phyloP scores from a whole-genome alignment of 73 alveolate species.

The Vitrella brassicaformis region DNA sequence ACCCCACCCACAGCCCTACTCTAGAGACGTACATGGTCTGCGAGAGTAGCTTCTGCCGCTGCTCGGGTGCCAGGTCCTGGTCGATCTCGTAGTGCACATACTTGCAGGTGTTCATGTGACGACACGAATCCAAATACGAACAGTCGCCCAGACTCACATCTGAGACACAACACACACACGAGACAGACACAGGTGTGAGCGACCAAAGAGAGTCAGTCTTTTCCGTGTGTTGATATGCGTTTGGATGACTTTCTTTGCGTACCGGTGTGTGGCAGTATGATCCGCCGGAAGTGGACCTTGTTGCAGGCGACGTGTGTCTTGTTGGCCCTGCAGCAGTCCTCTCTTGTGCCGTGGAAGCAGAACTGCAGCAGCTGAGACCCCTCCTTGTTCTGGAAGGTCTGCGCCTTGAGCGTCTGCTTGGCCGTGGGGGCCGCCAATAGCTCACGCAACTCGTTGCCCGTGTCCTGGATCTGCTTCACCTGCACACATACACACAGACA shows the following conservation, averaged over 20 bases:
- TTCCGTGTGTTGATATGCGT: not conserved
- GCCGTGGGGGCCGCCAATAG: conserved; percentile 35
- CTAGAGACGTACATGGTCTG: no score
- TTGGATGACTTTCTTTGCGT: not conserved
- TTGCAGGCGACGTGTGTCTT: conserved; percentile 42
- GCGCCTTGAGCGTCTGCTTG: conserved; percentile 17
- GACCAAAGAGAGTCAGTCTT: not conserved
- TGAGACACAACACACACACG: not conserved
- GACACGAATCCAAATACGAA: conserved; percentile 64
- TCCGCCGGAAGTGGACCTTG: conserved; percentile 54
- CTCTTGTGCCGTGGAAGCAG: conserved; percentile 25
- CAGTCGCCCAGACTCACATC: conserved; percentile 83
- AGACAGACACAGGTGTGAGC: not conserved
- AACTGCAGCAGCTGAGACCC: not conserved
- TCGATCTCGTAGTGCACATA: not conserved
- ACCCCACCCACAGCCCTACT: no score
- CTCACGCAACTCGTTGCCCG: not conserved
- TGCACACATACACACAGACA: not conserved
- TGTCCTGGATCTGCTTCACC: not conserved
- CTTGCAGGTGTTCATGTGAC: not conserved
- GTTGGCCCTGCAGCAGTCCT: conserved; percentile 16
- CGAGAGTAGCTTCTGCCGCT: no score
- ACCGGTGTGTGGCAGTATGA: conserved; percentile 45
- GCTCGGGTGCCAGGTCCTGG: no score
- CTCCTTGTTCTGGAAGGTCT: conserved; percentile 21